A percentile compares a stretch with the other conserved stretches of the same genome.
Conservation (phyloP, 2,329 filamentous ascomycete species). For the Hymenoscyphus infarciens region DNA sequence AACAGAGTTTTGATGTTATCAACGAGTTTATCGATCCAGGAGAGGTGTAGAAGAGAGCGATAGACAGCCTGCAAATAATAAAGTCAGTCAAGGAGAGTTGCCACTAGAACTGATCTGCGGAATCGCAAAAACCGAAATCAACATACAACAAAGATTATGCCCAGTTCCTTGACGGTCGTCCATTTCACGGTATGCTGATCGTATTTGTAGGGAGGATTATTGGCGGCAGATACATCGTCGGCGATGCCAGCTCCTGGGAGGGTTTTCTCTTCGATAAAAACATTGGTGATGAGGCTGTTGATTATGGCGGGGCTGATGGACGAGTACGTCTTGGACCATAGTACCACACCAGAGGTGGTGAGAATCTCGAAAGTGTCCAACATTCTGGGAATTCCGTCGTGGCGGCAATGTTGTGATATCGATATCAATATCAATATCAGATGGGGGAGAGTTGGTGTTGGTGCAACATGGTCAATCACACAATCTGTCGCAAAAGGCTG, state of each 20-base stretch:
- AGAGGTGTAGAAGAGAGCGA: conserved; percentile 88
- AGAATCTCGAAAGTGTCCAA: conserved; percentile 95
- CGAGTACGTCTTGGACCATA: conserved; percentile 89
- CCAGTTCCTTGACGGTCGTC: conserved; percentile 87
- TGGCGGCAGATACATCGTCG: conserved; percentile 57
- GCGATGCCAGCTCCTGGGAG: conserved; percentile 54
- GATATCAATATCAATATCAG: no score
- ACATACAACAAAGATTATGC: conserved; percentile 88
- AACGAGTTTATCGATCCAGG: conserved; percentile 94
- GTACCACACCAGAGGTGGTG: conserved; percentile 90
- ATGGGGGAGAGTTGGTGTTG: background rate
- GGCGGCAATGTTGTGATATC: background rate
- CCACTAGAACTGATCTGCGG: background rate
- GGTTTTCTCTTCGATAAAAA: conserved; percentile 93
- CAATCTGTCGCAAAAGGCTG: conserved; percentile 7
- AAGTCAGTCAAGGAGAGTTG: background rate
- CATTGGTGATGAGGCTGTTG: conserved; percentile 92
- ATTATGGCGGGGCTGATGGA: conserved; percentile 77
- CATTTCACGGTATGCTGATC: conserved; percentile 96
- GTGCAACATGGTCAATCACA: background rate
- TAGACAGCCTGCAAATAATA: conserved; percentile 75
- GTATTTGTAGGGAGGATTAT: conserved; percentile 74
- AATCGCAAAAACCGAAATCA: background rate
- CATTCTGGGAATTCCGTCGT: conserved; percentile 50
- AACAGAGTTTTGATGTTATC: conserved; percentile 94